These are phyloP conservation scores for Echinosophora koreensis DNA, from an alignment of 306 rosid species.

Conservation along the genomic window DNA sequence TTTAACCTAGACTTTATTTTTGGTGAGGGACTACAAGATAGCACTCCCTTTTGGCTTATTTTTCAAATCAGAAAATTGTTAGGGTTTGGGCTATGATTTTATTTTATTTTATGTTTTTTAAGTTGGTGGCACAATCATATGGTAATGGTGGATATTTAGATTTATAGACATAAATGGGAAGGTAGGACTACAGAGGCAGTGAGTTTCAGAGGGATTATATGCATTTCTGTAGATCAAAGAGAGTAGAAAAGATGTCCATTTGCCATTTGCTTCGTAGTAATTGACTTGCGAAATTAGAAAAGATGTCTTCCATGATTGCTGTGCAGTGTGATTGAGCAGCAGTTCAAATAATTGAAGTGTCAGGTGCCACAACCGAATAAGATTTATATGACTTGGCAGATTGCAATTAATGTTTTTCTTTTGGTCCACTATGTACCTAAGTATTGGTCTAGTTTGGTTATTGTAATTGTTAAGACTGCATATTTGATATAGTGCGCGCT, in stretches of 20 bases:
- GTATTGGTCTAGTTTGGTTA: neutral
- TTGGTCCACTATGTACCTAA: neutral
- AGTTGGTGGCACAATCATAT: too few relatives aligned
- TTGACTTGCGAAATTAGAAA: neutral
- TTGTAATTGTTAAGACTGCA: neutral
- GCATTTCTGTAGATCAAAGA: neutral
- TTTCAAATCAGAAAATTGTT: neutral
- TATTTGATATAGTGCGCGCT: neutral
- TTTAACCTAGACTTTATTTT: neutral
- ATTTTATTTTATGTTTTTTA: too few relatives aligned
- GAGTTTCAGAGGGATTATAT: too few relatives aligned
- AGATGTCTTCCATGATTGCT: neutral
- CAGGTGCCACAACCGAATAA: neutral
- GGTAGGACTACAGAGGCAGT: too few relatives aligned
- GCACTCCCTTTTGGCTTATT: neutral
- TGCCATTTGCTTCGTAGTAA: neutral
- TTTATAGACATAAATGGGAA: too few relatives aligned
- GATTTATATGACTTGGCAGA: neutral
- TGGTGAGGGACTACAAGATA: too few relatives aligned
- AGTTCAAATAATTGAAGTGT: neutral
- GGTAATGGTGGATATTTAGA: too few relatives aligned
- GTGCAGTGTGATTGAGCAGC: slow-evolving; percentile 6
- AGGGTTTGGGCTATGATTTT: too few relatives aligned
- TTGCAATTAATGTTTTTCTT: neutral
- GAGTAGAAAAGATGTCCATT: neutral